Base-by-base conservation (phyloP, 192 early-diverging fungal genomes). In the Radiomyces spectabilis region DNA sequence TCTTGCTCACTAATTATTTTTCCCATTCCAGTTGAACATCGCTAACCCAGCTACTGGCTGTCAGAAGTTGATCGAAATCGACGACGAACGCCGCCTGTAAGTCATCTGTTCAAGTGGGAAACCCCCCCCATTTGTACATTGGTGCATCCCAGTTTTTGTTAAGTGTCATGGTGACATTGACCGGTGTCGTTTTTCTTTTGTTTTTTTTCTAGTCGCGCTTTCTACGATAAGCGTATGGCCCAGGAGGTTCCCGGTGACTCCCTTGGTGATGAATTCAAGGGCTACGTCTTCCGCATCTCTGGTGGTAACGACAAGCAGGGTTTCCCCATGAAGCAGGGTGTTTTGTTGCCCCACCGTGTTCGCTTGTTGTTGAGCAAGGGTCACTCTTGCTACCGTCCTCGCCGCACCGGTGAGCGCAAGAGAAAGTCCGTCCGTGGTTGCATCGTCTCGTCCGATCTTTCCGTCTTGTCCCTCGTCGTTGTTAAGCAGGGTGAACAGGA, bases 261-360 rank as follows among this genome's bases (percentile, higher is more conserved):
- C 51, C 76, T 98, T 66, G 92, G 96, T 61, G 96, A 97, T 66
- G 96, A 98, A 77, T 98, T 94, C 92, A 98, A 98, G 86, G 96
- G 96, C 56, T 98, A 97, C 84, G 87, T 98, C 68, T 94, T 98
- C 86, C 93, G 92, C 67, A 95, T 98, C 76, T 90, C 93, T 61
- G 96, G 96, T 74, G 96, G 96, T 63, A 97, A 98, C 86, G 96
- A 98, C 84, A 98, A 98, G 87, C 91, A 93, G 78, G 91, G 91
- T 75, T 98, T 98, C 91, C 96, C 96, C 59, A 98, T 98, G 96
- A 98, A 97, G 87, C 96, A 98, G 82, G 96, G 96, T 92, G 90
- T 98, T 21, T 73, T 79, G 65, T 61, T 81, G 34, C 81, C 79
- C 41, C 62, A 76, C 73, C 87, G 87, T 79, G 85, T 86, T 58